Conservation (phyloP, 805 yeast genomes). For the Candida silvicultrix region DNA sequence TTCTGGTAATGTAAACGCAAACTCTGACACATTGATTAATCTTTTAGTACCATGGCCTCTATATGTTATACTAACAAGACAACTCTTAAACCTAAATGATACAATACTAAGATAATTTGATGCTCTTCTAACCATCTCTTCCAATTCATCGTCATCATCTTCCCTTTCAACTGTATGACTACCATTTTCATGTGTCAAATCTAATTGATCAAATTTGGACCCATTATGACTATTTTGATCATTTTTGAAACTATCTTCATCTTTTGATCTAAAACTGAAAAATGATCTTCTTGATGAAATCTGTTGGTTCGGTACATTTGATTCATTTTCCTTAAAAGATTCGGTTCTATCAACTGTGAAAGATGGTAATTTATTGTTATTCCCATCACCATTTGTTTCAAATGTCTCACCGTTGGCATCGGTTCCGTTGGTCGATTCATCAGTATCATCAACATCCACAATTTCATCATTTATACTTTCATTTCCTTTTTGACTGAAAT, state of each 20-base stretch:
- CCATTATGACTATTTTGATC: background rate
- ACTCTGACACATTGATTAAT: conserved; percentile 71
- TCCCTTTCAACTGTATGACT: background rate
- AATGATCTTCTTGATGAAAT: conserved; percentile 5
- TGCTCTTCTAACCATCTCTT: conserved; percentile 72
- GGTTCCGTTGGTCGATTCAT: background rate
- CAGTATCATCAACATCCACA: background rate
- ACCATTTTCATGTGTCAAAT: background rate
- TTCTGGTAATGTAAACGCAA: conserved; percentile 59
- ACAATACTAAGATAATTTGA: conserved; percentile 65
- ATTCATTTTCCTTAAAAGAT: background rate
- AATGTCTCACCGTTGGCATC: background rate
- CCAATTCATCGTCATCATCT: conserved; percentile 29
- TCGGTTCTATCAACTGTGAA: background rate
- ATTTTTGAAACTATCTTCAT: conserved; percentile 3
- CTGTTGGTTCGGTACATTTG: background rate
- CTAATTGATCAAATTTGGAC: background rate
- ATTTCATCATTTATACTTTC: background rate
- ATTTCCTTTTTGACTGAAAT: background rate
- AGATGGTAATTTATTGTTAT: background rate
- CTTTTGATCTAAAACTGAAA: conserved; percentile 6
- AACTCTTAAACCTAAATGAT: conserved; percentile 43
- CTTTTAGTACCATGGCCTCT: conserved; percentile 66
- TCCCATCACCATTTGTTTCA: background rate
- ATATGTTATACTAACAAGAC: conserved; percentile 63